These are phyloP conservation scores for Botrytis paeoniae DNA, from an alignment of 2,329 filamentous ascomycete genomes.

Conservation along the genomic window DNA sequence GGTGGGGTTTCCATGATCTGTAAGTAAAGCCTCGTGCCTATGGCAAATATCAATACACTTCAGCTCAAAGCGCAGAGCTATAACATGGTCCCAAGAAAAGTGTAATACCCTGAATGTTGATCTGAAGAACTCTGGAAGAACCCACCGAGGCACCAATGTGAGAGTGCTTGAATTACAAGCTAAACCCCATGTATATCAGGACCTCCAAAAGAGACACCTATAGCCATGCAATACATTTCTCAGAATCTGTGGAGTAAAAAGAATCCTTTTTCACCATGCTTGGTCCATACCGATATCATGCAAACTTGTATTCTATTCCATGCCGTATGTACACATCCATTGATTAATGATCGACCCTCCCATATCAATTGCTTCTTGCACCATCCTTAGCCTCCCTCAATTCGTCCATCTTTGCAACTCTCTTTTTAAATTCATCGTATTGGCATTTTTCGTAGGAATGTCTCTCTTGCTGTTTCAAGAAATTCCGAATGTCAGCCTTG, in stretches of 20 bases:
- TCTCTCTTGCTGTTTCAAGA: constrained; percentile 72
- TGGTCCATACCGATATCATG: not conserved
- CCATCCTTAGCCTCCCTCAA: constrained; percentile 81
- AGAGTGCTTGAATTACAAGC: not conserved
- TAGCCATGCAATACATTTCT: not conserved
- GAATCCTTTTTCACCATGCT: not conserved
- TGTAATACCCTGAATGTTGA: not conserved
- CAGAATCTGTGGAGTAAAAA: not conserved
- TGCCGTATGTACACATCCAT: constrained; percentile 28
- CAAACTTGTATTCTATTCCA: constrained; percentile 23
- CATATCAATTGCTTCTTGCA: constrained; percentile 72
- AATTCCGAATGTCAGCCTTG: constrained; percentile 24
- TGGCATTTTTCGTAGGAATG: constrained; percentile 99
- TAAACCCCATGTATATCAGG: not conserved
- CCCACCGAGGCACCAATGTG: not conserved
- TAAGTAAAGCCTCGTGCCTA: not conserved
- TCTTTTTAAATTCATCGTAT: constrained; percentile 97
- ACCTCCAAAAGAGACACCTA: not conserved
- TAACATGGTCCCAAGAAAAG: not conserved
- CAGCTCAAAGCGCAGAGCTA: not conserved
- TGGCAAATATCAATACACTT: not conserved
- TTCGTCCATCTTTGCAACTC: constrained; percentile 98
- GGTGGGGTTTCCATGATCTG: not conserved
- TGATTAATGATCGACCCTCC: not conserved
- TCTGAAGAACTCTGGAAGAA: not conserved